These are phyloP conservation scores for Entonaema liquescens DNA, from an alignment of 495 filamentous ascomycete genomes.

Conservation along the genomic window DNA sequence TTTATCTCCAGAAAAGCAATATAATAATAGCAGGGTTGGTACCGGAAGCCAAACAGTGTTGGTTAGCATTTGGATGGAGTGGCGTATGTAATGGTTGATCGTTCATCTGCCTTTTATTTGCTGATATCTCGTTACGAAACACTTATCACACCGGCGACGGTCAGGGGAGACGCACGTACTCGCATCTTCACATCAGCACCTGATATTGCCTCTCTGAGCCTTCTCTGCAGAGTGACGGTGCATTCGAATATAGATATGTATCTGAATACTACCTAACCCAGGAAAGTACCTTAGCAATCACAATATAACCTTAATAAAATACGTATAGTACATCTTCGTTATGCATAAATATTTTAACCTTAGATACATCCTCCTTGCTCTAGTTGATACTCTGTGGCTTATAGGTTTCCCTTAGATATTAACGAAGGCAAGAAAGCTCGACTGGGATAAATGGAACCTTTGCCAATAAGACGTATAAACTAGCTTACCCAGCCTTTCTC, in stretches of 20 bases:
- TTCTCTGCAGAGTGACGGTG: constrained; percentile 9
- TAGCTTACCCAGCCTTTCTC: constrained; percentile 1
- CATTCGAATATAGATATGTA: constrained; percentile 8
- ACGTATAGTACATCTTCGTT: not conserved
- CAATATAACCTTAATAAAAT: constrained; percentile 5
- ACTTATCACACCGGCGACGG: constrained; percentile 4
- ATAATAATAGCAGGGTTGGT: constrained; percentile 35
- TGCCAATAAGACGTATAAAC: constrained; percentile 10
- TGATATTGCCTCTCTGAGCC: constrained; percentile 28
- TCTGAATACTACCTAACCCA: constrained; percentile 3
- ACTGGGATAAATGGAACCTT: constrained; percentile 1
- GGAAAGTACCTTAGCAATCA: not conserved
- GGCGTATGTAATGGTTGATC: constrained; percentile 23
- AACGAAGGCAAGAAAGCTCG: constrained; percentile 4
- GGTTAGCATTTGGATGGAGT: constrained; percentile 27
- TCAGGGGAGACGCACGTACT: constrained; percentile 39
- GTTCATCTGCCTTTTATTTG: constrained; percentile 15
- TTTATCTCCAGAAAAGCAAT: constrained; percentile 22
- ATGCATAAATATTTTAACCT: not conserved
- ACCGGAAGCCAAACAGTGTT: constrained; percentile 27
- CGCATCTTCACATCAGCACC: constrained; percentile 36
- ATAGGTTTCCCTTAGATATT: constrained; percentile 14
- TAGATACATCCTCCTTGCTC: not conserved
- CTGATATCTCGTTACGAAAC: constrained; percentile 24
- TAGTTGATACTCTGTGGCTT: not conserved